Conservation (phyloP, 2,329 filamentous ascomycete genomes). For the Colletotrichum abscissum region DNA sequence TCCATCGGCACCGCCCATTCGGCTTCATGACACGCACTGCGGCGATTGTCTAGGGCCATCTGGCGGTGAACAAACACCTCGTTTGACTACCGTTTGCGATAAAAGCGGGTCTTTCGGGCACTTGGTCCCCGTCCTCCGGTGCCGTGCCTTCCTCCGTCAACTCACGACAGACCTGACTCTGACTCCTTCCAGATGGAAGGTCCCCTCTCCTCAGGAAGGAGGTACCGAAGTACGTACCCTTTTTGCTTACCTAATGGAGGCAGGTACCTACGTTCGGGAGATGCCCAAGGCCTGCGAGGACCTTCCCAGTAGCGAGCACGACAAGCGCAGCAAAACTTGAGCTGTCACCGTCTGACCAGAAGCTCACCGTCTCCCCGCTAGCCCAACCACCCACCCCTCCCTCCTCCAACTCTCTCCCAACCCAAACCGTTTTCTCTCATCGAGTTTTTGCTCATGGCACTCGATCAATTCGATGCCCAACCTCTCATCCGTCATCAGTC, state of each 20-base stretch:
- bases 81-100: conserved; percentile 27
- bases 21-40: neutral
- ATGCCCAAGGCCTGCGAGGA: conserved; percentile 11
- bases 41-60: conserved; percentile 4
- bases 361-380: conserved; percentile 2
- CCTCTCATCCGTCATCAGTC: neutral
- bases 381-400: conserved; percentile 11
- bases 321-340: conserved; percentile 10
- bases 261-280: neutral
- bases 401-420: conserved; percentile 1
- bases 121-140: conserved; percentile 9
- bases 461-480: conserved; percentile 24
- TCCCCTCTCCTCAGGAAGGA: neutral
- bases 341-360: conserved; percentile 22
- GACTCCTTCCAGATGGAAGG: neutral
- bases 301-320: neutral
- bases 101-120: conserved; percentile 15
- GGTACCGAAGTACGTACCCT: neutral
- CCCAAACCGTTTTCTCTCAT: conserved; percentile 21
- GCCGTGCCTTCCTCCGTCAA: neutral
- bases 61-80: conserved; percentile 30
- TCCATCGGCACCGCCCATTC: neutral
- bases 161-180: neutral
- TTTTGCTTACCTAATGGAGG: neutral
- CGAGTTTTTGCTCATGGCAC: neutral